Percentiles rank a stretch among this genome's conserved stretches.
phyloP scores from a whole-genome alignment of 108 stramenopile species.

The Conticribra weissflogii region DNA sequence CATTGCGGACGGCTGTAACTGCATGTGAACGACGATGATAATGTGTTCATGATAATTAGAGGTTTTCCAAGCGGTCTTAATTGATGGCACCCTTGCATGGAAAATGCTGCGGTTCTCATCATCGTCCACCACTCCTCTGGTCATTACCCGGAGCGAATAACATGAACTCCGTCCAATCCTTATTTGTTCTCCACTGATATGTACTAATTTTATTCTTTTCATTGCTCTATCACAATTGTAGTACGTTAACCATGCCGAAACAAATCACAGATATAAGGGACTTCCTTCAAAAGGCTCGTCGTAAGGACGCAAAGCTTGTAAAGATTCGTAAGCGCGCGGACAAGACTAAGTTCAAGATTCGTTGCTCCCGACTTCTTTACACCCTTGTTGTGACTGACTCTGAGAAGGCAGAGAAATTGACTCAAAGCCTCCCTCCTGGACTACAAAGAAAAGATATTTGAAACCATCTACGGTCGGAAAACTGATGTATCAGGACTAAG shows the following conservation, averaged over 20 bases:
- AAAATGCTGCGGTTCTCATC: no score
- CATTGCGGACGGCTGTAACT: constrained; percentile 28
- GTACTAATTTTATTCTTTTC: constrained; percentile 1
- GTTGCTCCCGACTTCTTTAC: constrained; percentile 96
- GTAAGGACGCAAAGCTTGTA: constrained; percentile 95
- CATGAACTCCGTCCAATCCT: neutral
- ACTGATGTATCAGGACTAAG: no score
- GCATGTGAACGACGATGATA: neutral
- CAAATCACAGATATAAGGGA: constrained; percentile 95
- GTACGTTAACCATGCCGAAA: constrained; percentile 82
- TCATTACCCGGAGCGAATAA: no score
- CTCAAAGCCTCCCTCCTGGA: constrained; percentile 96
- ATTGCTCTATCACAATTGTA: constrained; percentile 2
- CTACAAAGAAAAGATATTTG: constrained; percentile 91
- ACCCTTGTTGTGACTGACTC: constrained; percentile 93
- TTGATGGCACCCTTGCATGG: no score
- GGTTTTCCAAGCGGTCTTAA: no score
- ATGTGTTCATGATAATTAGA: no score
- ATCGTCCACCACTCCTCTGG: no score
- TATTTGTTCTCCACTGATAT: constrained; percentile 8
- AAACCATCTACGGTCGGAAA: no score
- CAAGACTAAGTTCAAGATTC: constrained; percentile 99
- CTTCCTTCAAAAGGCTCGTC: constrained; percentile 94
- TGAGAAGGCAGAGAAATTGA: constrained; percentile 99
- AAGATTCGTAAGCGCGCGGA: constrained; percentile 93